Base-by-base conservation (phyloP, 2,329 filamentous ascomycete genomes). In the Pochonia chlamydosporia region DNA sequence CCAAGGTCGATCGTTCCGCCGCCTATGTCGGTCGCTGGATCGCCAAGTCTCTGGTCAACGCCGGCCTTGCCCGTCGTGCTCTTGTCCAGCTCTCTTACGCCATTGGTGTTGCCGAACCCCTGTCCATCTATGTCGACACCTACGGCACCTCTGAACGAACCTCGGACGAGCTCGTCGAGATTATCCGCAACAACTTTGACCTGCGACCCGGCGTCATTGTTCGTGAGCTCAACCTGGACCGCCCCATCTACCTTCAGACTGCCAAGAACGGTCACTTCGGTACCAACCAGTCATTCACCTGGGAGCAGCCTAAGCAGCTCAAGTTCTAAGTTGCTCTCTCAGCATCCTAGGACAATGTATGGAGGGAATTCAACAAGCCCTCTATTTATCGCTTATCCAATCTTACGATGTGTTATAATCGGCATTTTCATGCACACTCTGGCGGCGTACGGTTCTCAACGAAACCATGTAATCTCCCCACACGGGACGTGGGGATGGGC, bases 191-290 rank as follows among this genome's bases (percentile, higher is more conserved):
- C 67, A 97, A 99, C 87, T 99, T 99, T 67, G 91, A 99, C 76
- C 83, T 99, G 71, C 85, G 93, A 65, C 93, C 93, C 49, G 93
- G 93, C 84, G 90, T 96, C 70, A 97, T 99, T 64, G 93, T 97
- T 74, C 89, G 89, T 78, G 91, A 96, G 76, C 87, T 99, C 57
- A 86, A 93, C 75, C 82, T 99, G 57, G 86, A 84, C 72, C 89
- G 90, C 74, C 93, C 93, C 67, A 96, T 97, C 79, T 99, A 99
- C 85, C 84, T 84, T 81, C 82, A 92, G 79, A 99, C 93, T 49
- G 93, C 93, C 75, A 96, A 96, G 88, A 97, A 97, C 77, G 93
- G 93, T 63, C 93, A 99, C 83, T 99, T 99, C 75, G 79, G 79
- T 58, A 95, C 90, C 74, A 93, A 96, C 87, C 93, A 96, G 82